phyloP scores from a whole-genome alignment of 345 rosid genomes.

The Iberis pinnata region DNA sequence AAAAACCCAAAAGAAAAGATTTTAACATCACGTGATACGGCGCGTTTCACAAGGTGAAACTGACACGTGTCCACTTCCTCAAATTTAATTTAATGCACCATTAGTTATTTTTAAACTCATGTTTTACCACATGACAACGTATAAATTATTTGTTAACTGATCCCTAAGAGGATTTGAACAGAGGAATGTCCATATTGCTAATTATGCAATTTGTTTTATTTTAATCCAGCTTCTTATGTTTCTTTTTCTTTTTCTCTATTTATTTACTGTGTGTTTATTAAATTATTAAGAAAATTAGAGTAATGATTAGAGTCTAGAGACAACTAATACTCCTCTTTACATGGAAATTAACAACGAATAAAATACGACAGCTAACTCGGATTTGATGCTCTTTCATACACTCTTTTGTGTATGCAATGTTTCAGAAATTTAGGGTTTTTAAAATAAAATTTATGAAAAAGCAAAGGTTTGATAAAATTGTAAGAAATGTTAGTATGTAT shows the following conservation, averaged over 20 bases:
- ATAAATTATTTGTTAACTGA: constrained; percentile 28
- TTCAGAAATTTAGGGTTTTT: neutral
- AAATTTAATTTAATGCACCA: constrained; percentile 16
- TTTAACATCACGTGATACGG: constrained; percentile 32
- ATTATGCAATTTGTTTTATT: too few relatives aligned
- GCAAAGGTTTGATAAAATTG: too few relatives aligned
- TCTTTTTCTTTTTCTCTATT: neutral
- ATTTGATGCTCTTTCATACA: constrained; percentile 26
- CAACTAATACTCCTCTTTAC: constrained; percentile 26
- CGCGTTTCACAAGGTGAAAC: constrained; percentile 23
- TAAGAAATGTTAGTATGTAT: too few relatives aligned
- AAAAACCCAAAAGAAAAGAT: too few relatives aligned
- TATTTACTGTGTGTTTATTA: too few relatives aligned
- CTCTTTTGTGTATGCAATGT: constrained; percentile 17
- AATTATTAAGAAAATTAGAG: neutral
- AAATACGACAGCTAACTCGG: constrained; percentile 25
- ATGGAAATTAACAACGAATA: constrained; percentile 11
- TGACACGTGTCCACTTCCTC: constrained; percentile 24
- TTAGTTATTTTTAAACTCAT: constrained; percentile 17
- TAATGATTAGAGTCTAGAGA: constrained; percentile 29
- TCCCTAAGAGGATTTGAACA: constrained; percentile 33
- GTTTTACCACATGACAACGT: constrained; percentile 22
- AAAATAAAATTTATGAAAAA: too few relatives aligned
- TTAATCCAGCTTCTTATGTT: constrained; percentile 16
- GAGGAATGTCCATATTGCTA: constrained; percentile 28